phyloP scores from a whole-genome alignment of 306 rosid genomes.

The Morella rubra region DNA sequence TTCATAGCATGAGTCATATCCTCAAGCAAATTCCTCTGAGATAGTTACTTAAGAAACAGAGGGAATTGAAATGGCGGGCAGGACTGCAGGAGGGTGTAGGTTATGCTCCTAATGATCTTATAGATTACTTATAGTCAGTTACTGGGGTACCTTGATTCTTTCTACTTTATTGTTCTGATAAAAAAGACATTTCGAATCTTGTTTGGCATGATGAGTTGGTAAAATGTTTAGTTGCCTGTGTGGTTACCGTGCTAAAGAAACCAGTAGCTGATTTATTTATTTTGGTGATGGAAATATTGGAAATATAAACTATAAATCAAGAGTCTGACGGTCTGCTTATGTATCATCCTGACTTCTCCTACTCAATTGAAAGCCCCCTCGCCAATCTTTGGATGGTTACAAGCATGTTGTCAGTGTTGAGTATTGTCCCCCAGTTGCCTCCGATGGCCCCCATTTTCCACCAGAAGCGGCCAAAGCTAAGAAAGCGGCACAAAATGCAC shows the following conservation, averaged over 20 bases:
- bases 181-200: not conserved
- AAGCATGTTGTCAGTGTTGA: slow-evolving; percentile 88
- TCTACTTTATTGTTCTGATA: not conserved
- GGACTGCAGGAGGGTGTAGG: not conserved
- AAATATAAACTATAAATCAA: slow-evolving; percentile 5
- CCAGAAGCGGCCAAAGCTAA: slow-evolving; percentile 81
- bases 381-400: slow-evolving; percentile 83
- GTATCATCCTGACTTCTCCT: slow-evolving; percentile 29
- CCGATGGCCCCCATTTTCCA: slow-evolving; percentile 76
- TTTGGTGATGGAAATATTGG: slow-evolving; percentile 9
- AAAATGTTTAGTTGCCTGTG: not conserved
- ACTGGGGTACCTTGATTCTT: not conserved
- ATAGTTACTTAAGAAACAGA: not conserved
- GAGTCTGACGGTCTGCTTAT: not conserved
- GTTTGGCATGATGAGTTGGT: not conserved
- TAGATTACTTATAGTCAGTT: not conserved
- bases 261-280: not conserved
- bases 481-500: slow-evolving; percentile 83
- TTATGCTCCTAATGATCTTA: not conserved
- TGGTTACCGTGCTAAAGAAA: not conserved
- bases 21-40: not conserved
- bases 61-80: not conserved
- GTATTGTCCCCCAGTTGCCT: slow-evolving; percentile 67
- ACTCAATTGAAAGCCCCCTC: slow-evolving; percentile 64
- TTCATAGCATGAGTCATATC: not conserved